These are phyloP conservation scores for Scedosporium dehoogii DNA, from an alignment of 2,329 filamentous ascomycete genomes.

Conservation along the genomic window DNA sequence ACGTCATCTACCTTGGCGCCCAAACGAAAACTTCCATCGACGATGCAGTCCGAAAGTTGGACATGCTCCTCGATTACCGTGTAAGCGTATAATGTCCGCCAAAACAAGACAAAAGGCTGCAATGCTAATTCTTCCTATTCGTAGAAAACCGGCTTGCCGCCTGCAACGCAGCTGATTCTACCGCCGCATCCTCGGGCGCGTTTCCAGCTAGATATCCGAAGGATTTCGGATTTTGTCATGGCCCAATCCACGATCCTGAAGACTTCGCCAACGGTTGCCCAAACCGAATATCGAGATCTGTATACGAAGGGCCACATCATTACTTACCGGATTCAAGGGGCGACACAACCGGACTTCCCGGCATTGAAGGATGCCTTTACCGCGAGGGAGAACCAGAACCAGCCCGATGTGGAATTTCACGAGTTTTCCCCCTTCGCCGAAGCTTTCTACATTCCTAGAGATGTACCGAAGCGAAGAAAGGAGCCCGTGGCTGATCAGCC, in stretches of 20 bases:
- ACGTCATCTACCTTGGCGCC: constrained; percentile 20
- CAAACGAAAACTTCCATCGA: constrained; percentile 8
- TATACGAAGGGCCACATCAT: constrained; percentile 2
- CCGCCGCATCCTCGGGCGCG: constrained; percentile 7
- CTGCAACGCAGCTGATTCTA: constrained; percentile 16
- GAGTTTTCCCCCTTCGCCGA: not conserved
- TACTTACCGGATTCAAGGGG: not conserved
- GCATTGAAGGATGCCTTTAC: not conserved
- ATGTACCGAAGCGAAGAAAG: not conserved
- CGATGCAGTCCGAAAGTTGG: constrained; percentile 13
- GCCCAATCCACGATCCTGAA: constrained; percentile 16
- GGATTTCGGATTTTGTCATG: constrained; percentile 17
- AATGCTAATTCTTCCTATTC: not conserved
- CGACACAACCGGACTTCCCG: not conserved
- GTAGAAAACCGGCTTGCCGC: not conserved
- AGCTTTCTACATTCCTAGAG: not conserved
- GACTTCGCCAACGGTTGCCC: not conserved
- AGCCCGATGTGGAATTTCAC: not conserved
- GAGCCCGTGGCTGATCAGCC: not conserved
- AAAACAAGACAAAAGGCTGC: not conserved
- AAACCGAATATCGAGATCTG: constrained; percentile 10
- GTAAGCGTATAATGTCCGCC: constrained; percentile 12
- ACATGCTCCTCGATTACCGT: constrained; percentile 11
- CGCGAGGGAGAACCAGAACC: not conserved
- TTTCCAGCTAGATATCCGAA: constrained; percentile 15